A percentile compares a stretch with the other conserved stretches of the same genome.
Evolutionary conservation across 2,329 filamentous ascomycete genomes (phyloP).

Genomic region (Cytospora leucostoma): DNA sequence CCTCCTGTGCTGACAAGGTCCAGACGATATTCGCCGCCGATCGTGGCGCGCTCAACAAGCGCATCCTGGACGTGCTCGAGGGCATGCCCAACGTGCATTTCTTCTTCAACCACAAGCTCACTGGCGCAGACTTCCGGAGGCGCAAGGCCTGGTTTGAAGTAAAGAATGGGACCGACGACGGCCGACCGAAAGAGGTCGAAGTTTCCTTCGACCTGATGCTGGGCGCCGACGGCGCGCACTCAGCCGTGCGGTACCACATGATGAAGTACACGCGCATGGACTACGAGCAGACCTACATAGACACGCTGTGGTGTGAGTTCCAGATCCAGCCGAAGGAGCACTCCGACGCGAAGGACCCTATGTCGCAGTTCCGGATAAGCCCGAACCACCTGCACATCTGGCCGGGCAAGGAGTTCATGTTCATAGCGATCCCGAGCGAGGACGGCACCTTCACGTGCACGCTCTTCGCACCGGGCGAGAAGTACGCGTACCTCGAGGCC

Average conservation of each 20-base stretch:
- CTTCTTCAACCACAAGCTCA: constrained; percentile 91
- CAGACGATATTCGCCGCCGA: constrained; percentile 86
- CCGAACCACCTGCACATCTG: constrained; percentile 96
- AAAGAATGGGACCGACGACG: constrained; percentile 39
- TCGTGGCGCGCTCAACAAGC: constrained; percentile 78
- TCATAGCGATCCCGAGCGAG: constrained; percentile 87
- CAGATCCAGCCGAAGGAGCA: constrained; percentile 62
- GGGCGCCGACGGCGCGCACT: constrained; percentile 93
- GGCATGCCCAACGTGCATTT: constrained; percentile 85
- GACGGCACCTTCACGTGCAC: constrained; percentile 96
- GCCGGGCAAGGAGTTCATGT: constrained; percentile 94
- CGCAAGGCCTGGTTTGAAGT: constrained; percentile 87
- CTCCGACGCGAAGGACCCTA: constrained; percentile 34
- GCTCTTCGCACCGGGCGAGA: constrained; percentile 75
- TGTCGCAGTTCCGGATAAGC: constrained; percentile 71
- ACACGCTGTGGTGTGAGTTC: constrained; percentile 97
- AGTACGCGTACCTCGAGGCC: constrained; percentile 69
- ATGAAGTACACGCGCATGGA: constrained; percentile 95
- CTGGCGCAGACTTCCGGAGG: constrained; percentile 78
- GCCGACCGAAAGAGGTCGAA: constrained; percentile 71
- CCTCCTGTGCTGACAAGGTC: not conserved
- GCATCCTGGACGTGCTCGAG: constrained; percentile 80
- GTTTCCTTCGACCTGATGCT: constrained; percentile 90
- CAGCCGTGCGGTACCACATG: constrained; percentile 83
- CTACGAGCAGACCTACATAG: constrained; percentile 93